Conservation (phyloP, 192 early-diverging fungal genomes). For the Coemansia sp. region DNA sequence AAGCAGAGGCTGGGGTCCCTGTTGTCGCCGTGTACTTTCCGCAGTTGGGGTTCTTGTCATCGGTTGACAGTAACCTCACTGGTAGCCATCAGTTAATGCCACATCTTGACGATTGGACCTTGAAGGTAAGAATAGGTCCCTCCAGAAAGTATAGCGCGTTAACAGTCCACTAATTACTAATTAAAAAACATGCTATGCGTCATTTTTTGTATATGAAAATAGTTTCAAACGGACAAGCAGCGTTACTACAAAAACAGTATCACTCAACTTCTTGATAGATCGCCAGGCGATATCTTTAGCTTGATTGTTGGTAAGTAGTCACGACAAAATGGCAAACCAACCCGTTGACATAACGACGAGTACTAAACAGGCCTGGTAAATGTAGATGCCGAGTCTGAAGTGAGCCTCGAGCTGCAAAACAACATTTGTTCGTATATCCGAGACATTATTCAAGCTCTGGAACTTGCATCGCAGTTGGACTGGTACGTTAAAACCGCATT, state of each 20-base stretch:
- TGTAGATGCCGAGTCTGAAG: constrained; percentile 81
- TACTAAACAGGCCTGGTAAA: neutral
- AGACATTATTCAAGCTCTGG: constrained; percentile 62
- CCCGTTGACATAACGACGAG: neutral
- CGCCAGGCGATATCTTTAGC: constrained; percentile 82
- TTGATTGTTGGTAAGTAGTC: constrained; percentile 66
- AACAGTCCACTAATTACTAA: neutral
- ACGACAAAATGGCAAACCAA: neutral
- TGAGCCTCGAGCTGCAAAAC: constrained; percentile 72
- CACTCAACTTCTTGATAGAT: constrained; percentile 68
- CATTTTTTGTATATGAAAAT: neutral
- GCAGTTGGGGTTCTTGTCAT: constrained; percentile 52
- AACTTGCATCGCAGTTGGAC: constrained; percentile 41
- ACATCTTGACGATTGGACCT: constrained; percentile 16
- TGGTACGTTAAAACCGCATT: constrained; percentile 49
- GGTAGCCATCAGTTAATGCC: neutral
- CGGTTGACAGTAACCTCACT: constrained; percentile 25
- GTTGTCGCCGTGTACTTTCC: constrained; percentile 50
- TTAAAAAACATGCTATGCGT: neutral
- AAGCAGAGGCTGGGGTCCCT: constrained; percentile 21
- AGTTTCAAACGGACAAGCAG: constrained; percentile 54
- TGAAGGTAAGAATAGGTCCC: constrained; percentile 18
- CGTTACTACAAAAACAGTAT: constrained; percentile 47
- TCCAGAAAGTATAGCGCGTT: neutral
- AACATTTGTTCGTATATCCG: constrained; percentile 62